These are phyloP conservation scores for Adansonia grandidieri DNA, from an alignment of 441 rosid genomes.

Conservation along the genomic window DNA sequence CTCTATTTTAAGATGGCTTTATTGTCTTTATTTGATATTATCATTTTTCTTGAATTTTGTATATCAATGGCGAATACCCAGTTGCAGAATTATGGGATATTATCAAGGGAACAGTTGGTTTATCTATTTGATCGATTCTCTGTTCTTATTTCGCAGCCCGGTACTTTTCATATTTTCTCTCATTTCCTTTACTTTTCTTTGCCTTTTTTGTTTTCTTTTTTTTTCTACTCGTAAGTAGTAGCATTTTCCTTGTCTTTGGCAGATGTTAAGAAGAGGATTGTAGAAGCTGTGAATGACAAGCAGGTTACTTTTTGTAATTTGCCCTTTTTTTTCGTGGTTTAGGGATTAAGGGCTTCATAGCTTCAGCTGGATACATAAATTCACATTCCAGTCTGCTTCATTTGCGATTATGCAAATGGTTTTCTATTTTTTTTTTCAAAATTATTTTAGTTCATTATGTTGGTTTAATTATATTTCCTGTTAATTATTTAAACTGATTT, in stretches of 20 bases:
- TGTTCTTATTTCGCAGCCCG: conserved; percentile 60
- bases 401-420: not conserved
- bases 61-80: conserved; percentile 23
- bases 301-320: conserved; percentile 43
- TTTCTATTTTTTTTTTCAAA: not conserved
- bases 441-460: not conserved
- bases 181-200: not conserved
- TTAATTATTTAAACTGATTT: not conserved
- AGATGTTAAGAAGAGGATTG: conserved; percentile 83
- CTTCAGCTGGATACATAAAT: not conserved
- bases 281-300: conserved; percentile 78
- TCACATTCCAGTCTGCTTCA: not conserved
- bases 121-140: conserved; percentile 74
- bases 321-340: not conserved
- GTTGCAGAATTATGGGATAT: conserved; percentile 48
- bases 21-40: not conserved
- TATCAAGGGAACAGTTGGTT: conserved; percentile 65
- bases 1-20: not conserved
- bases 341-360: not conserved
- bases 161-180: conserved; percentile 35
- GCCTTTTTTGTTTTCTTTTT: not conserved
- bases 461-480: not conserved
- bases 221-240: not conserved
- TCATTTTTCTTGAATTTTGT: not conserved
- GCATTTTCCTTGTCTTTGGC: not conserved